These are phyloP conservation scores for Candida coquimbonensis DNA, from an alignment of 805 yeast genomes.

Conservation along the genomic window DNA sequence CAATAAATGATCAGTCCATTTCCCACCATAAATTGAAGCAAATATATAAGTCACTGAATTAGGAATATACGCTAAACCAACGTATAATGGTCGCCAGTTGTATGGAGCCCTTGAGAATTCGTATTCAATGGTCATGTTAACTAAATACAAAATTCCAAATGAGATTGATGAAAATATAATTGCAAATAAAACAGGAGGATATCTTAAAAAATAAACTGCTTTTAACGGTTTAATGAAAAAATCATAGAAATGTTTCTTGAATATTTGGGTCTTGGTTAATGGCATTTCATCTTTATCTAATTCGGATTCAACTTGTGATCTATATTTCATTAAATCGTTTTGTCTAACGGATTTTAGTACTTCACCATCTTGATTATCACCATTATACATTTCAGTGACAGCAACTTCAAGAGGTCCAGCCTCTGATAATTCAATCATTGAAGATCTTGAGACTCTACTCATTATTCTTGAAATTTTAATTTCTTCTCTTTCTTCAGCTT, in stretches of 20 bases:
- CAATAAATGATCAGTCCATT: slow-evolving; percentile 64
- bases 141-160: slow-evolving; percentile 62
- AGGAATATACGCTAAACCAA: slow-evolving; percentile 77
- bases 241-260: slow-evolving; percentile 33
- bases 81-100: slow-evolving; percentile 53
- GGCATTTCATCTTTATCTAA: slow-evolving; percentile 8
- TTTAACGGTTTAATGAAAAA: slow-evolving; percentile 53
- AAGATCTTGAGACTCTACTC: slow-evolving; percentile 16
- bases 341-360: not conserved
- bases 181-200: slow-evolving; percentile 70
- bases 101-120: slow-evolving; percentile 61
- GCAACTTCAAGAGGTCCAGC: slow-evolving; percentile 13
- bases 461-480: slow-evolving; percentile 13
- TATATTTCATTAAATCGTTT: slow-evolving; percentile 19
- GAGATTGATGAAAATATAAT: slow-evolving; percentile 63
- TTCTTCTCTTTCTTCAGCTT: not conserved
- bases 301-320: slow-evolving; percentile 22
- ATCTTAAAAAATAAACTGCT: slow-evolving; percentile 50
- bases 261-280: slow-evolving; percentile 16
- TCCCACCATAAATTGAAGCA: slow-evolving; percentile 77
- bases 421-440: slow-evolving; percentile 12
- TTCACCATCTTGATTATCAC: slow-evolving; percentile 5
- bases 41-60: slow-evolving; percentile 71
- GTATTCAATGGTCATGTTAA: slow-evolving; percentile 67
- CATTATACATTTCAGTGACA: slow-evolving; percentile 20